These are phyloP conservation scores for Malus asiatica DNA, from an alignment of 306 rosid genomes.

Conservation along the genomic window DNA sequence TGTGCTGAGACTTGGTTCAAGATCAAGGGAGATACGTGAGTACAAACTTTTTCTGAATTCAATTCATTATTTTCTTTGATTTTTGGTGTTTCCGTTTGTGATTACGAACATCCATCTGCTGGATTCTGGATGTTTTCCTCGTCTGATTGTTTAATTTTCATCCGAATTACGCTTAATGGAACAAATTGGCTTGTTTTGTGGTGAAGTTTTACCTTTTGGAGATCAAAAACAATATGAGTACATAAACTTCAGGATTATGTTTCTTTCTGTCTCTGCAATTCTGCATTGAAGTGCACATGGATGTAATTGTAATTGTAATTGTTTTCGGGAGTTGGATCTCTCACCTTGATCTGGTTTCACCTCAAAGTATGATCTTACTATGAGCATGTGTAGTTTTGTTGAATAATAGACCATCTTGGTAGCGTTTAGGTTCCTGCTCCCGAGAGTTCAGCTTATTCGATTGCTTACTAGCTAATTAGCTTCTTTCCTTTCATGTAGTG, in stretches of 20 bases:
- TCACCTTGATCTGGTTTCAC: not conserved
- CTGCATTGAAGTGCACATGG: constrained; percentile 2
- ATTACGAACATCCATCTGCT: not conserved
- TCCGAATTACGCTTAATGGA: not conserved
- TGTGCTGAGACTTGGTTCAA: constrained; percentile 48
- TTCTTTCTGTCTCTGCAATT: not conserved
- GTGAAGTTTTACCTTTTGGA: not conserved
- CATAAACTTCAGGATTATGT: not conserved
- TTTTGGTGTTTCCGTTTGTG: not conserved
- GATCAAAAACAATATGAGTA: not conserved
- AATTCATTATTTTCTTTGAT: not conserved
- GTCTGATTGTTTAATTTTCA: not conserved
- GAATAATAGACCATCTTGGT: not conserved
- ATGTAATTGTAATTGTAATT: not conserved
- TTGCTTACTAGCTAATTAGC: not conserved
- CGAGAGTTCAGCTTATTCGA: not conserved
- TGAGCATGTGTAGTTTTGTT: not conserved
- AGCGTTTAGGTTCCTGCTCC: not conserved
- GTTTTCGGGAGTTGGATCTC: not conserved
- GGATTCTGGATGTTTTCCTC: not conserved
- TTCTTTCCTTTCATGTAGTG: not conserved
- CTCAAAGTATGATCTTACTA: not conserved
- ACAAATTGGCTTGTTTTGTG: not conserved
- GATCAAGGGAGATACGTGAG: constrained; percentile 47
- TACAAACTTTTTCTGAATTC: not conserved